Evolutionary conservation across 1,284 basidiomycete species (phyloP).

Genomic region (Cutaneotrichosporon spelunceum): DNA sequence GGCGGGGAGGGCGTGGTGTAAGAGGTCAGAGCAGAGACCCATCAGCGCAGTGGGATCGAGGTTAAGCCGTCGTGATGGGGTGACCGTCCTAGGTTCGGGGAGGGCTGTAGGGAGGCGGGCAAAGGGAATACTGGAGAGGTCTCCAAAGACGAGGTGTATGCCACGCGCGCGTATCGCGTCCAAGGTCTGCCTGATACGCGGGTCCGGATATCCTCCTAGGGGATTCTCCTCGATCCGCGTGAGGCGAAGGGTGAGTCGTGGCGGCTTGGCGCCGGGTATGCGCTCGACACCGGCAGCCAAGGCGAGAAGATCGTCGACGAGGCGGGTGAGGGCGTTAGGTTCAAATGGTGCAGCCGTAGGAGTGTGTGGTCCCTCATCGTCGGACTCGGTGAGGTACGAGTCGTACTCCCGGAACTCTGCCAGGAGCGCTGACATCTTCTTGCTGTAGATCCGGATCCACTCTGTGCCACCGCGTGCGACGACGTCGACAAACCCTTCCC

Average conservation of each 20-base stretch:
- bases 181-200: slow-evolving; percentile 64
- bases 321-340: slow-evolving; percentile 26
- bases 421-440: slow-evolving; percentile 68
- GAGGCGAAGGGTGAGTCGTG: slow-evolving; percentile 61
- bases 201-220: slow-evolving; percentile 47
- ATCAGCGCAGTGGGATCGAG: slow-evolving; percentile 77
- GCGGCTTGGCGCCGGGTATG: slow-evolving; percentile 29
- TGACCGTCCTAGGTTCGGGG: slow-evolving; percentile 71
- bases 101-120: slow-evolving; percentile 55
- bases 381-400: slow-evolving; percentile 61
- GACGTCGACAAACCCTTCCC: slow-evolving; percentile 62
- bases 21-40: slow-evolving; percentile 74
- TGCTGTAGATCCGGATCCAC: slow-evolving; percentile 79
- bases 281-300: slow-evolving; percentile 18
- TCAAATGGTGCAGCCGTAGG: not conserved
- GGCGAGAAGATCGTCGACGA: slow-evolving; percentile 54
- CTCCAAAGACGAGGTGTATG: slow-evolving; percentile 67
- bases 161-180: slow-evolving; percentile 31
- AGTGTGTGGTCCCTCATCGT: slow-evolving; percentile 19
- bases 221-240: slow-evolving; percentile 61
- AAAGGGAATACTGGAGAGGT: slow-evolving; percentile 45
- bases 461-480: slow-evolving; percentile 67
- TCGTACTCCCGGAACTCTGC: slow-evolving; percentile 78
- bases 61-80: slow-evolving; percentile 57
- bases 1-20: slow-evolving; percentile 65